Evolutionary conservation across 1,284 basidiomycete genomes (phyloP).

Genomic region (Sparassis latifolia): DNA sequence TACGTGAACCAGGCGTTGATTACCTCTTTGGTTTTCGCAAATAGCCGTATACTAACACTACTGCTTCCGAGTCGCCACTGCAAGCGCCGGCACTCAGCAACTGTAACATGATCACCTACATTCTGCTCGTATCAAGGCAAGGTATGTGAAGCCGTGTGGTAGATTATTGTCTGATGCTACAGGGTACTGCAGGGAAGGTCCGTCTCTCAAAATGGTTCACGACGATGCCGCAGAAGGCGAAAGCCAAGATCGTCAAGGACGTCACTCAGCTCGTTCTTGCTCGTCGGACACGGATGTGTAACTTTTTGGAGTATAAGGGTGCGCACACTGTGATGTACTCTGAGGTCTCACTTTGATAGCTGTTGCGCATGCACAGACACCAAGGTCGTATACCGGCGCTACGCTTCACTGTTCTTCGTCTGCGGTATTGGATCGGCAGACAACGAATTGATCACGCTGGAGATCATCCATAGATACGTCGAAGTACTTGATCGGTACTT

Average conservation of each 20-base stretch:
- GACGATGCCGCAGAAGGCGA: conserved; percentile 89
- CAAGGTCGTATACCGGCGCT: conserved; percentile 96
- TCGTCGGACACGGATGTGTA: conserved; percentile 96
- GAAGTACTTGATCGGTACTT: conserved; percentile 99
- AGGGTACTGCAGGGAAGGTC: conserved; percentile 73
- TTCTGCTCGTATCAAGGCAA: conserved; percentile 88
- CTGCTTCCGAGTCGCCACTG: too few species aligned
- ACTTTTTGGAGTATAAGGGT: conserved; percentile 99
- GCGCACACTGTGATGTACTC: background rate
- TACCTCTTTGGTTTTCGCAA: too few species aligned
- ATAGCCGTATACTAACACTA: too few species aligned
- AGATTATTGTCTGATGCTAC: too few species aligned
- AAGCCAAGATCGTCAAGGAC: conserved; percentile 98
- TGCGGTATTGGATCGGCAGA: conserved; percentile 86
- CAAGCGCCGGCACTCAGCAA: too few species aligned
- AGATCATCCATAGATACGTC: conserved; percentile 98
- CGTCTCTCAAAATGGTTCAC: conserved; percentile 99
- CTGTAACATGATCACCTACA: conserved; percentile 32
- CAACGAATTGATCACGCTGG: conserved; percentile 91
- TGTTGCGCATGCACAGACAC: conserved; percentile 42
- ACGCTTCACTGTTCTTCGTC: conserved; percentile 98
- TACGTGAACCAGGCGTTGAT: too few species aligned
- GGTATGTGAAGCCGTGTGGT: conserved; percentile 36
- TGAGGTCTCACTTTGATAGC: background rate
- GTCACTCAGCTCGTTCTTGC: conserved; percentile 98